A percentile compares a stretch with the other conserved stretches of the same genome.
phyloP scores from a whole-genome alignment of 2,329 filamentous ascomycete genomes.

The Cladosporium sp. region DNA sequence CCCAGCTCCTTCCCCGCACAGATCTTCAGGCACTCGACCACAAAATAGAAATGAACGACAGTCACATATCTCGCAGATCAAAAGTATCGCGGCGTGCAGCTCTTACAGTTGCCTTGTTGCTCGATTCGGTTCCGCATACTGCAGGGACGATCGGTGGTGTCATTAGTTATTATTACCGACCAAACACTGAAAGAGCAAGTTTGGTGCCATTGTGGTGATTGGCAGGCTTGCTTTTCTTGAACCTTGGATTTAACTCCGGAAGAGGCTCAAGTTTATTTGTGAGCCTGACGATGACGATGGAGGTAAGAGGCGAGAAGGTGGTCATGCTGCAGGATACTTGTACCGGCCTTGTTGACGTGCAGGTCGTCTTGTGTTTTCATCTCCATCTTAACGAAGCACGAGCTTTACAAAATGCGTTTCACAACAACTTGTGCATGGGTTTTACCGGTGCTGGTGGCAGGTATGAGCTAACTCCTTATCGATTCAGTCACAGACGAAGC shows the following conservation, averaged over 20 bases:
- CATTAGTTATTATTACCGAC: not conserved
- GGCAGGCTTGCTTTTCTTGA: not conserved
- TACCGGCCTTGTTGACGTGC: not conserved
- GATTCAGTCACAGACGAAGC: not conserved
- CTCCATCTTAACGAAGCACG: not conserved
- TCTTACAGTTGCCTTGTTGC: conserved; percentile 6
- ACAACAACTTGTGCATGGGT: not conserved
- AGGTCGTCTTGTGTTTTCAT: not conserved
- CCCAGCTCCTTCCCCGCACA: conserved; percentile 1
- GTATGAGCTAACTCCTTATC: not conserved
- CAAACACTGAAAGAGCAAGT: not conserved
- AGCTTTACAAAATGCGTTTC: not conserved
- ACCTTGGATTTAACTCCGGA: too few species aligned
- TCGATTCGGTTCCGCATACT: too few species aligned
- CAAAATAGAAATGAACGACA: too few species aligned
- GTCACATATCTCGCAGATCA: too few species aligned
- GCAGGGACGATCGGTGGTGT: too few species aligned
- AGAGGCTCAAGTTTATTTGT: not conserved
- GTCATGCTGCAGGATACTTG: not conserved
- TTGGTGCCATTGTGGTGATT: not conserved
- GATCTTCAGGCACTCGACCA: conserved; percentile 8
- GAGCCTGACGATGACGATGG: not conserved
- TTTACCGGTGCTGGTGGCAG: conserved; percentile 1
- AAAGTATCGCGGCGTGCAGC: not conserved
- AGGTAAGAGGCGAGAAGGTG: not conserved